phyloP scores from a whole-genome alignment of 306 rosid species.

The Vachellia collinsii region DNA sequence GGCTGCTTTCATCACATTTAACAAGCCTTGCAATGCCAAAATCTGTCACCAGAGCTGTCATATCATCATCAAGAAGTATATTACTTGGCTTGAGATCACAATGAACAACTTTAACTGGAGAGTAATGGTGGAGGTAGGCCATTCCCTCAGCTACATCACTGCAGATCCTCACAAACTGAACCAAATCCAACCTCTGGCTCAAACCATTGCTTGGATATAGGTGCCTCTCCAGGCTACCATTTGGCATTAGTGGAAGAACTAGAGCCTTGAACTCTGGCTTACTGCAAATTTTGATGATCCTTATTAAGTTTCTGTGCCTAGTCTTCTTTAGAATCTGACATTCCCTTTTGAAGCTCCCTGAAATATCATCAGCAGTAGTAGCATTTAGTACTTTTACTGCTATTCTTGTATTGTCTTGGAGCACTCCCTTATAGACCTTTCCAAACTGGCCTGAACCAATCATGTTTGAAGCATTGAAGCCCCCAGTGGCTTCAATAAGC shows the following conservation, averaged over 20 bases:
- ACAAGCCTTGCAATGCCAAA: slow-evolving; percentile 85
- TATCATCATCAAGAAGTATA: slow-evolving; percentile 77
- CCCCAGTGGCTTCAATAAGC: slow-evolving; percentile 78
- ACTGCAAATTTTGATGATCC: slow-evolving; percentile 77
- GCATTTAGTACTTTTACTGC: slow-evolving; percentile 81
- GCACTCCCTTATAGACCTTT: slow-evolving; percentile 79
- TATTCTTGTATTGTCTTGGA: slow-evolving; percentile 66
- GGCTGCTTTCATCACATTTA: slow-evolving; percentile 43
- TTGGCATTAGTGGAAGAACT: slow-evolving; percentile 86
- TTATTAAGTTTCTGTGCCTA: slow-evolving; percentile 82
- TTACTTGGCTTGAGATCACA: slow-evolving; percentile 96
- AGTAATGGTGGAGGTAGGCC: slow-evolving; percentile 84
- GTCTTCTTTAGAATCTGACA: slow-evolving; percentile 69
- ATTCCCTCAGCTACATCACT: slow-evolving; percentile 88
- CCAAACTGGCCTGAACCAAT: slow-evolving; percentile 88
- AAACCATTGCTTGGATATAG: slow-evolving; percentile 61
- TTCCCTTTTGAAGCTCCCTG: slow-evolving; percentile 82
- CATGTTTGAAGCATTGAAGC: slow-evolving; percentile 65
- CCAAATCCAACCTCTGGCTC: slow-evolving; percentile 53
- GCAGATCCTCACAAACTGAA: slow-evolving; percentile 77
- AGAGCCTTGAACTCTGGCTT: slow-evolving; percentile 81
- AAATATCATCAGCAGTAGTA: slow-evolving; percentile 51
- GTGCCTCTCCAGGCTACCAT: slow-evolving; percentile 85
- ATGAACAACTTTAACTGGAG: slow-evolving; percentile 79
- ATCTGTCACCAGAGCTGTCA: slow-evolving; percentile 90